A percentile compares a stretch with the other conserved stretches of the same genome.
Evolutionary conservation across 129 eudicot species (phyloP).

Genomic region (Lonicera japonica): DNA sequence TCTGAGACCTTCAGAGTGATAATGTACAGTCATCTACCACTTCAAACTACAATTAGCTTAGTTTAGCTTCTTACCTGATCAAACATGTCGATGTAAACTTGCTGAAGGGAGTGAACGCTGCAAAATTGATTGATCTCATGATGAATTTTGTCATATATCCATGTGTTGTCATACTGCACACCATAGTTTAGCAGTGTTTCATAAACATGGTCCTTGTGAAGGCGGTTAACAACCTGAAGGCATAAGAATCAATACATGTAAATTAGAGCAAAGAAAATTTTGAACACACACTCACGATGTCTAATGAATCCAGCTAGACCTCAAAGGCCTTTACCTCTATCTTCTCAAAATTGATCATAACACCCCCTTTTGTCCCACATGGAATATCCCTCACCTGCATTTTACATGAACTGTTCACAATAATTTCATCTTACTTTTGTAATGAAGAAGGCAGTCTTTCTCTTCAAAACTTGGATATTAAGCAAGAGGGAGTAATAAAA

Average conservation of each 20-base stretch:
- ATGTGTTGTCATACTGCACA: slow-evolving; percentile 87
- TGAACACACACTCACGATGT: background rate
- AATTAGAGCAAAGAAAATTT: background rate
- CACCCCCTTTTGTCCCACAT: slow-evolving; percentile 98
- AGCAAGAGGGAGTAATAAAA: background rate
- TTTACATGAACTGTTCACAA: background rate
- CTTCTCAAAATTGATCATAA: slow-evolving; percentile 85
- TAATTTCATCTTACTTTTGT: background rate
- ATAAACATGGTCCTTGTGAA: slow-evolving; percentile 65
- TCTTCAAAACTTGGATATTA: background rate
- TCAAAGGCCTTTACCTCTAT: slow-evolving; percentile 55
- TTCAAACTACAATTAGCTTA: background rate
- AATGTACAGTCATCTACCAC: background rate
- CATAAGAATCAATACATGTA: slow-evolving; percentile 1
- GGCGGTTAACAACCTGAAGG: slow-evolving; percentile 91
- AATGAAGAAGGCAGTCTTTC: background rate
- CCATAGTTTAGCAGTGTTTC: slow-evolving; percentile 84
- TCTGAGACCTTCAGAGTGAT: too few relatives aligned
- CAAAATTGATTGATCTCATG: slow-evolving; percentile 98
- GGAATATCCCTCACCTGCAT: slow-evolving; percentile 94
- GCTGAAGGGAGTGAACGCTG: slow-evolving; percentile 93
- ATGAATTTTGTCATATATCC: slow-evolving; percentile 97
- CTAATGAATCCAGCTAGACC: background rate
- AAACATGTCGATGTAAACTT: slow-evolving; percentile 93
- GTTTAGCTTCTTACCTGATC: slow-evolving; percentile 67